Evolutionary conservation across 1,139 yeast species (phyloP).

Genomic region (Pneumocystis sp.): DNA sequence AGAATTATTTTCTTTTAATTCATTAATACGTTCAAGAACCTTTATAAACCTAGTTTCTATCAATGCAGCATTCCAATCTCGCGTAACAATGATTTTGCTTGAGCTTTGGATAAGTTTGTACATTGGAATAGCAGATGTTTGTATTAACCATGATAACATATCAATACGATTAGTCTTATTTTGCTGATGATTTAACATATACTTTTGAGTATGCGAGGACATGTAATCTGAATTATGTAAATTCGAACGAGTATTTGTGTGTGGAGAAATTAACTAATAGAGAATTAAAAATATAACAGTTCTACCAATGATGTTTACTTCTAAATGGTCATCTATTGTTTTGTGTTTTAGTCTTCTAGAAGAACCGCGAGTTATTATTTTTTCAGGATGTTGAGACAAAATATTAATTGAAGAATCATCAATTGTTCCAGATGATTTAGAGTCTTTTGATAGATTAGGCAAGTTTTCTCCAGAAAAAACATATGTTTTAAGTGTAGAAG

Average conservation of each 20-base stretch:
- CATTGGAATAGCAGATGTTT: slow-evolving; percentile 71
- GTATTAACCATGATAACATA: slow-evolving; percentile 66
- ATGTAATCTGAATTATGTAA: not conserved
- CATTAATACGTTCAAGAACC: slow-evolving; percentile 84
- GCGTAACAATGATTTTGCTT: slow-evolving; percentile 73
- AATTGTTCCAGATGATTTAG: not conserved
- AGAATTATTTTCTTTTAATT: slow-evolving; percentile 66
- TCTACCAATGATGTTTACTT: not conserved
- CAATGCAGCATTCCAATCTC: slow-evolving; percentile 67
- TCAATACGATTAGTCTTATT: not conserved
- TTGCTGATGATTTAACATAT: not conserved
- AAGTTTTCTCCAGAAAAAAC: not conserved
- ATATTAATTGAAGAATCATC: not conserved
- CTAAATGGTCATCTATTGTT: not conserved
- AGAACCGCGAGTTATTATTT: not conserved
- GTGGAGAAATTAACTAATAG: not conserved
- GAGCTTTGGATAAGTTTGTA: slow-evolving; percentile 69
- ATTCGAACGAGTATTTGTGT: not conserved
- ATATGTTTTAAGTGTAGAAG: not conserved
- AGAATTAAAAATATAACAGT: not conserved
- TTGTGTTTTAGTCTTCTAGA: not conserved
- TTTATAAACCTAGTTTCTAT: slow-evolving; percentile 91
- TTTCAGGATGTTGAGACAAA: not conserved
- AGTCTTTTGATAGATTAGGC: not conserved
- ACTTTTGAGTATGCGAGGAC: not conserved